These are phyloP conservation scores for Colletotrichum somersetense DNA, from an alignment of 2,329 filamentous ascomycete species.

Conservation along the genomic window DNA sequence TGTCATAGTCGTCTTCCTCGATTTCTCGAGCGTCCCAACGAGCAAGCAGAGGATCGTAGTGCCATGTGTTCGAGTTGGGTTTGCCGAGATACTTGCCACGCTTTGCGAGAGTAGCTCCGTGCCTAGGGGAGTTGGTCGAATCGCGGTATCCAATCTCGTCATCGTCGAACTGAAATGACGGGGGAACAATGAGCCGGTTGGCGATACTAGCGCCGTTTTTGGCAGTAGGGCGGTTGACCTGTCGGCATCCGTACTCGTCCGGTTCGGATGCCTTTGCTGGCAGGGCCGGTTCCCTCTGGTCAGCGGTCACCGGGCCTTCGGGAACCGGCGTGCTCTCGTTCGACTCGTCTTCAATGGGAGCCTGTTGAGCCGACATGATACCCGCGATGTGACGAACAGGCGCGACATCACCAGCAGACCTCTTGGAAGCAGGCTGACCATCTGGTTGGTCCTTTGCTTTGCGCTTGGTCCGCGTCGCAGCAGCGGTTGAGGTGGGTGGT, in stretches of 20 bases:
- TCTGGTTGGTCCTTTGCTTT: slow-evolving; percentile 64
- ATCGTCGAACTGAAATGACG: slow-evolving; percentile 61
- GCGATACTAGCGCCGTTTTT: slow-evolving; percentile 54
- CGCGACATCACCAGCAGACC: slow-evolving; percentile 51
- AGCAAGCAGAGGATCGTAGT: slow-evolving; percentile 66
- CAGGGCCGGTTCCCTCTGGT: slow-evolving; percentile 46
- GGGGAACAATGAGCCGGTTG: slow-evolving; percentile 67
- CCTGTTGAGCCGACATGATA: slow-evolving; percentile 51
- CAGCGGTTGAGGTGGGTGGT: slow-evolving; percentile 21
- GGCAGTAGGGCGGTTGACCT: slow-evolving; percentile 57
- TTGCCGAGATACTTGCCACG: slow-evolving; percentile 67
- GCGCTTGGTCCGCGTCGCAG: slow-evolving; percentile 55
- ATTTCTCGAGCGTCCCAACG: slow-evolving; percentile 66
- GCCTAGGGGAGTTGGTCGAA: slow-evolving; percentile 67
- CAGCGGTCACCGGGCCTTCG: slow-evolving; percentile 46
- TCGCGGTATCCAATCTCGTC: slow-evolving; percentile 72
- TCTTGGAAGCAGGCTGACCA: slow-evolving; percentile 64
- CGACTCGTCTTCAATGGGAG: slow-evolving; percentile 46
- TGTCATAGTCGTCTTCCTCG: slow-evolving; percentile 63
- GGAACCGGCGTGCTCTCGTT: slow-evolving; percentile 46
- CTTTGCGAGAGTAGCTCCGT: slow-evolving; percentile 65
- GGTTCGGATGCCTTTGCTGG: slow-evolving; percentile 55
- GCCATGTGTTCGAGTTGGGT: slow-evolving; percentile 66
- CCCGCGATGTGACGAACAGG: slow-evolving; percentile 44
- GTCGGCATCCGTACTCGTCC: slow-evolving; percentile 66